Base-by-base conservation (phyloP, 2,329 filamentous ascomycete species). In the Cladosporium sp. region DNA sequence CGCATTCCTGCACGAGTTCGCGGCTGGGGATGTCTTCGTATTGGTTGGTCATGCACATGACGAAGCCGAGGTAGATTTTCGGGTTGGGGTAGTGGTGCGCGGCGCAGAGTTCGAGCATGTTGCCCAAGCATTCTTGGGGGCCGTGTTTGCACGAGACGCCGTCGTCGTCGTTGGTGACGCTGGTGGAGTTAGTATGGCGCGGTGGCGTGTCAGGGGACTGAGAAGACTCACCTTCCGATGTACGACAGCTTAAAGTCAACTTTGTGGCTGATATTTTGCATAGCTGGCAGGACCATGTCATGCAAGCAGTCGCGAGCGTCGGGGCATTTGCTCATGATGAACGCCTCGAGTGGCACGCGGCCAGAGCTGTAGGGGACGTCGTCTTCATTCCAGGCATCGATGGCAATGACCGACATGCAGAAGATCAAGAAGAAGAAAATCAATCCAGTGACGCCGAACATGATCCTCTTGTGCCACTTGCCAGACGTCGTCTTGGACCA, bases 291-390 rank as follows among this genome's bases (percentile, higher is more conserved):
- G 20, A 99, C 78, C 60, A 99, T 73, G 53, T 90, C 75, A 54
- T 83, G 81, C 17, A 99, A 75, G 63, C 92, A 96, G 64, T 89
- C 86, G 68, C 78, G 80, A 2, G 93, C 90, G 70, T 99, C 93
- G 0, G 92, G 91, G 64, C 93, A 99, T 77, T 97, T 96, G 72
- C 54, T 69, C 85, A 97, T 99, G 61, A 97, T 93, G 68, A 97
- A 92, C 50, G 89, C 88, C 68, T 99, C 93, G 2, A 99, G 72
- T 3, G 89, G 87, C 4, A 97, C 86, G 52, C 66, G 73, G 37
- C 58, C 53, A 4, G 51, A 41, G 24, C 50, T 39, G 41, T 54
- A 56, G 2, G 48, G 43, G 13, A 27, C 45, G 20, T 44, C 40
- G 6, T 62, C 60, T 27, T 62, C 59, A 42, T 48, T 51, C 29